These are phyloP conservation scores for Mucor sp. DNA, from an alignment of 371 early-diverging fungal genomes.

Conservation along the genomic window DNA sequence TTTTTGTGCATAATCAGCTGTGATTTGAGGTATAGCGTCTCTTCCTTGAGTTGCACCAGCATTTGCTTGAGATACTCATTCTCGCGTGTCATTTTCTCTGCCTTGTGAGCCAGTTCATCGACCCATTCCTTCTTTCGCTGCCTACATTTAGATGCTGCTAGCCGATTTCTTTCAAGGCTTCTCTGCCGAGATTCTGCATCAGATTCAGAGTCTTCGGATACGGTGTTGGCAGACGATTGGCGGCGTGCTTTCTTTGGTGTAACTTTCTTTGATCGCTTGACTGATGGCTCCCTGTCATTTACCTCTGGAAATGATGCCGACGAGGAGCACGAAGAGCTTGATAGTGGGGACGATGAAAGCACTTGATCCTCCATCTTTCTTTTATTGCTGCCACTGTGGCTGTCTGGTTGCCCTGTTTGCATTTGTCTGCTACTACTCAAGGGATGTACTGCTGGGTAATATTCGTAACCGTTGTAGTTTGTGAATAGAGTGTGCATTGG, in stretches of 20 bases:
- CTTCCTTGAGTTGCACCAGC: conserved; percentile 14
- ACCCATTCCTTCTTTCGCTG: conserved; percentile 22
- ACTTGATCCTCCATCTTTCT: background rate
- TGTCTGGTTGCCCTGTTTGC: background rate
- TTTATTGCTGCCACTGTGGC: background rate
- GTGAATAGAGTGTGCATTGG: background rate
- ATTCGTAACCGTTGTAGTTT: background rate
- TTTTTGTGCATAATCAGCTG: conserved; percentile 9
- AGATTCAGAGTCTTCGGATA: background rate
- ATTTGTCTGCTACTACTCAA: background rate
- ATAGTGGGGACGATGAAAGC: background rate
- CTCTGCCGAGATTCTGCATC: conserved; percentile 3
- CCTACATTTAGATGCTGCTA: conserved; percentile 19
- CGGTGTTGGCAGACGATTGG: background rate
- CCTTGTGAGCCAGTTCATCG: conserved; percentile 6
- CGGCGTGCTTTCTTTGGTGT: background rate
- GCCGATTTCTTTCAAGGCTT: conserved; percentile 11
- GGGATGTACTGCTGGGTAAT: background rate
- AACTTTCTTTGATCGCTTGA: background rate
- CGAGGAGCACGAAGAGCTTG: background rate
- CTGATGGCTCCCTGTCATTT: background rate
- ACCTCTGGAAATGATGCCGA: background rate
- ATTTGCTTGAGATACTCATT: conserved; percentile 7
- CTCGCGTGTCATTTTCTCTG: conserved; percentile 11
- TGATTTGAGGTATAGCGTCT: background rate